phyloP scores from a whole-genome alignment of 2,329 filamentous ascomycete species.

The Paraphaeosphaeria sporulosa region DNA sequence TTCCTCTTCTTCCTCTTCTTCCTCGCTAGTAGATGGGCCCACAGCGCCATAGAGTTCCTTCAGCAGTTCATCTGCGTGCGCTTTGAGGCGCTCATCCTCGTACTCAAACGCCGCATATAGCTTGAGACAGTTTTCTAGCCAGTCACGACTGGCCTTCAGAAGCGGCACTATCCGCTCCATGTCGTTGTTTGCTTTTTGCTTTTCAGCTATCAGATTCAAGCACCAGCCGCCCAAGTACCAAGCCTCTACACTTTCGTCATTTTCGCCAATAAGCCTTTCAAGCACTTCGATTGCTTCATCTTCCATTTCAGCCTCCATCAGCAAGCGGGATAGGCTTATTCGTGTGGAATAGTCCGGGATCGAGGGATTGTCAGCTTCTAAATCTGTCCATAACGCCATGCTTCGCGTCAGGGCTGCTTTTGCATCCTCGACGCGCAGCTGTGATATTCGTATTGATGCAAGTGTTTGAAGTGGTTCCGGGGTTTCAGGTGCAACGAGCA shows the following conservation, averaged over 20 bases:
- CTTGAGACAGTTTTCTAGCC: constrained; percentile 81
- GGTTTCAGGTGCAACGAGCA: constrained; percentile 79
- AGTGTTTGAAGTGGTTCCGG: constrained; percentile 95
- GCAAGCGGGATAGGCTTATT: constrained; percentile 80
- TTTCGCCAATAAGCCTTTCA: constrained; percentile 82
- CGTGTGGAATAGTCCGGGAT: constrained; percentile 88
- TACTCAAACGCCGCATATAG: constrained; percentile 84
- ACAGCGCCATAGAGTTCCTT: constrained; percentile 54
- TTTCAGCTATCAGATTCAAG: constrained; percentile 78
- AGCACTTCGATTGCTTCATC: constrained; percentile 84
- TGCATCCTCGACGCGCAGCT: constrained; percentile 80
- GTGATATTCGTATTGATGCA: constrained; percentile 91
- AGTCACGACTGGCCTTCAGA: constrained; percentile 79
- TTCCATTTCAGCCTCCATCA: constrained; percentile 91
- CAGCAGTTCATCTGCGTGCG: constrained; percentile 77
- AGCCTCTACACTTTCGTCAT: constrained; percentile 92
- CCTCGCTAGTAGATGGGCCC: constrained; percentile 52
- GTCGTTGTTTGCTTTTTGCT: constrained; percentile 63
- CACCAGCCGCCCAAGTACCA: constrained; percentile 99
- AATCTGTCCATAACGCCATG: constrained; percentile 81
- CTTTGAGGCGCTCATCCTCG: constrained; percentile 79
- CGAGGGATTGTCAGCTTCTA: constrained; percentile 73
- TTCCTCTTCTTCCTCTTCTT: constrained; percentile 54
- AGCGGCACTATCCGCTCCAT: constrained; percentile 63
- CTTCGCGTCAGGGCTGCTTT: constrained; percentile 79